Evolutionary conservation across 179 eudicot species (phyloP), one percentile per base, ranked within the genome.

Genomic region (Dionaea muscipula): DNA sequence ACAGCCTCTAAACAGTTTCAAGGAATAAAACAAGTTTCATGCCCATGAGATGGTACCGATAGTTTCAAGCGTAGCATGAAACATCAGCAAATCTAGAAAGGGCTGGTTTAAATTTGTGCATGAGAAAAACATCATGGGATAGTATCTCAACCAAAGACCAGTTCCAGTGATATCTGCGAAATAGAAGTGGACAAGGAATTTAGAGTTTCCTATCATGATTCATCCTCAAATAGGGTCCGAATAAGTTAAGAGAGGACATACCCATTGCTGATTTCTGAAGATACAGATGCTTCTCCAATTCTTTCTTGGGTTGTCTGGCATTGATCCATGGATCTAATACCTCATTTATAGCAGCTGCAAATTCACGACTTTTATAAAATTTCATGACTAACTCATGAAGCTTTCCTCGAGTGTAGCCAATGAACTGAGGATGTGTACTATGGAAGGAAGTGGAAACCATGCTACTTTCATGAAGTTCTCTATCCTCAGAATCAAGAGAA

Each of bases 301-400:
- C 97, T 67, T 86, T 86, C 78, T 73, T 91, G 23, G 94, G 94
- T 57, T 83, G 97, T 62, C 80, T 75, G 51, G 72, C 63, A 75
- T 66, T 91, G 22, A 91, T 91, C 97, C 97, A 91, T 39, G 95
- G 97, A 71, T 91, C 95, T 55, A 91, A 68, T 31, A 86, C 87
- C 75, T 84, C 95, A 56, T 86, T 91, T 63, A 91, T 84, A 56
- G 97, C 91, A 59, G 95, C 94, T 58, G 94, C 84, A 67, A 91
- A 84, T 73, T 91, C 97, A 50, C 97, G 83, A 63, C 94, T 91
- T 74, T 75, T 91, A 60, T 78, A 86, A 25, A 90, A 78, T 66
- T 82, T 91, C 97, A 91, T 91, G 37, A 91, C 90, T 59, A 91
- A 67, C 47, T 91, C 97, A 75, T 91, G 97, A 55, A 91, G 97